Evolutionary conservation across 495 filamentous ascomycete species (phyloP).

Genomic region (Podospora pseudoanserina): DNA sequence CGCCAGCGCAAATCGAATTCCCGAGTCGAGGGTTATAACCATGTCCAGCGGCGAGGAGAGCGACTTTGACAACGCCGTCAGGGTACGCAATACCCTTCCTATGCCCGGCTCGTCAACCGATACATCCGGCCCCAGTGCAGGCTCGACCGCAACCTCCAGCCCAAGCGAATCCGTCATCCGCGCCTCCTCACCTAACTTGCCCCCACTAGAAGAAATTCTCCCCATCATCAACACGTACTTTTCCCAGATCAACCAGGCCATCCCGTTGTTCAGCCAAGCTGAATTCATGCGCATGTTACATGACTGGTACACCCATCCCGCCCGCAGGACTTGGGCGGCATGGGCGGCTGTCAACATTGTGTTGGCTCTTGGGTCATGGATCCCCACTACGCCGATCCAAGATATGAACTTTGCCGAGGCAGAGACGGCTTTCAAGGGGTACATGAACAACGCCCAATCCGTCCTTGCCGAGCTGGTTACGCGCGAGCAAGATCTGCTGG

Average conservation of each 20-base stretch:
- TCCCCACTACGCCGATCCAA: slow-evolving; percentile 14
- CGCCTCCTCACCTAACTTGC: slow-evolving; percentile 12
- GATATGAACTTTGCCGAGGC: slow-evolving; percentile 22
- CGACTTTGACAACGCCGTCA: neutral
- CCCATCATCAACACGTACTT: slow-evolving; percentile 32
- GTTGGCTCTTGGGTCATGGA: slow-evolving; percentile 28
- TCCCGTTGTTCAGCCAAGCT: slow-evolving; percentile 31
- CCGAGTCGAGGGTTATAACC: neutral
- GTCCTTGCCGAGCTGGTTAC: slow-evolving; percentile 32
- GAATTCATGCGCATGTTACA: slow-evolving; percentile 28
- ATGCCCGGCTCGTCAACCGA: neutral
- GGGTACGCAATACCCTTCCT: neutral
- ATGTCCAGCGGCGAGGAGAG: neutral
- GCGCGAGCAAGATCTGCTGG: slow-evolving; percentile 30
- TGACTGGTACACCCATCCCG: slow-evolving; percentile 25
- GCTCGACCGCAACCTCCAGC: neutral
- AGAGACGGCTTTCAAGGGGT: slow-evolving; percentile 19
- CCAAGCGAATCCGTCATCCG: slow-evolving; percentile 1
- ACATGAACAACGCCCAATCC: slow-evolving; percentile 31
- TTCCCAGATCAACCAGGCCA: slow-evolving; percentile 29
- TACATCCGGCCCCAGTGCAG: neutral
- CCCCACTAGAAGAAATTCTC: slow-evolving; percentile 27
- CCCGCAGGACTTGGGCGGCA: slow-evolving; percentile 13
- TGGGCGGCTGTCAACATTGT: slow-evolving; percentile 33
- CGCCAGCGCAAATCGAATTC: neutral